Conservation (phyloP, 176 grass and related monocot species). For the Musa troglodytarum region DNA sequence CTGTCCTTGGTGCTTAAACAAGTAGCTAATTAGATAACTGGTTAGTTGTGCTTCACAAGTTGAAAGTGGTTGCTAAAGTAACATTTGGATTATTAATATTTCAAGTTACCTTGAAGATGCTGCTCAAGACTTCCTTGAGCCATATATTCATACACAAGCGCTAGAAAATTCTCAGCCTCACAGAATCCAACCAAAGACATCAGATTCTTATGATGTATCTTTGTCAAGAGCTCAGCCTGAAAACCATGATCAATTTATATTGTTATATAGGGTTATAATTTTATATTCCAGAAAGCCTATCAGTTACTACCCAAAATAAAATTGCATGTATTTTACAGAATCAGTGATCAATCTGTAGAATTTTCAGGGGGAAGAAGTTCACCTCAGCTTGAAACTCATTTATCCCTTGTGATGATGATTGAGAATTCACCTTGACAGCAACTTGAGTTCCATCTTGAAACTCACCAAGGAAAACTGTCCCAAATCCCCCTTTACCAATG, state of each 20-base stretch:
- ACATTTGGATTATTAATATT: not conserved
- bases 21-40: not conserved
- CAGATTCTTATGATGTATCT: constrained; percentile 31
- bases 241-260: not conserved
- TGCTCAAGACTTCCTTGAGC: constrained; percentile 22
- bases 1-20: not conserved
- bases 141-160: constrained; percentile 30
- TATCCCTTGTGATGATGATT: constrained; percentile 12
- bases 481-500: constrained; percentile 38
- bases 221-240: constrained; percentile 24
- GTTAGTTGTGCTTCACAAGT: not conserved
- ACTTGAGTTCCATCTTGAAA: constrained; percentile 26
- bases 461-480: constrained; percentile 23
- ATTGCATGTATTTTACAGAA: not conserved
- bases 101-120: constrained; percentile 21
- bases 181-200: constrained; percentile 34
- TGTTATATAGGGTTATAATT: not conserved
- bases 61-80: not conserved
- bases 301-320: not conserved
- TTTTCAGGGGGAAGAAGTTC: not conserved
- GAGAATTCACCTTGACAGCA: constrained; percentile 26
- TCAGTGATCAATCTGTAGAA: not conserved
- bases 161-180: constrained; percentile 15
- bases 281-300: not conserved
- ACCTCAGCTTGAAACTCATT: constrained; percentile 36